A percentile compares a stretch with the other conserved stretches of the same genome.
Conservation (phyloP, 805 yeast genomes). For the Spathaspora boniae region DNA sequence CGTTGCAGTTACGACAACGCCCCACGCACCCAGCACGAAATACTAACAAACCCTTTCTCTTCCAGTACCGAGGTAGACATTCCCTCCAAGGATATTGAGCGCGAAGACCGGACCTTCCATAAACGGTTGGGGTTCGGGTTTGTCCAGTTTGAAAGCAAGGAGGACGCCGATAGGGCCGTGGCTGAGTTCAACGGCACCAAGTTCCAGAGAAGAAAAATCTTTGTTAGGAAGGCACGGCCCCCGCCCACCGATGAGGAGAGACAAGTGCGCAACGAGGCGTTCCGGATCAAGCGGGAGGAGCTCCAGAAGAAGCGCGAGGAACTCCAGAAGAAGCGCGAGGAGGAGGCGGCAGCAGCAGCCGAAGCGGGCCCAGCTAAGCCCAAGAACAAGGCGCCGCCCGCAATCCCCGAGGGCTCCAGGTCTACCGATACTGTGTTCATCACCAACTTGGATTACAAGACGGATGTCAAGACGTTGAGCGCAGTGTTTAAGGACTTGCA, state of each 20-base stretch:
- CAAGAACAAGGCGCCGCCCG: conserved; percentile 9
- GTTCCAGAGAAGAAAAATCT: conserved; percentile 46
- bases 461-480: conserved; percentile 43
- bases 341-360: conserved; percentile 6
- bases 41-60: conserved; percentile 16
- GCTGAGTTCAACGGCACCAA: conserved; percentile 38
- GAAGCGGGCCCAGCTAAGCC: no score
- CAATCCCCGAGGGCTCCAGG: conserved; percentile 46
- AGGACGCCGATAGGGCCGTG: conserved; percentile 44
- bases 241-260: conserved; percentile 46
- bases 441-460: conserved; percentile 54
- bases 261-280: conserved; percentile 32
- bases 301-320: conserved; percentile 18
- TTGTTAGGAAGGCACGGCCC: conserved; percentile 52
- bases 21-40: neutral
- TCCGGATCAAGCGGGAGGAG: conserved; percentile 22
- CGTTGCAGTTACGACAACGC: neutral
- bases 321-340: conserved; percentile 11
- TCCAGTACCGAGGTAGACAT: conserved; percentile 44
- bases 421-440: conserved; percentile 60
- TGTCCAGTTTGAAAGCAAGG: conserved; percentile 46
- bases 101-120: conserved; percentile 34
- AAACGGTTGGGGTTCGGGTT: conserved; percentile 58
- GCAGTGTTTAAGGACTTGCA: conserved; percentile 45
- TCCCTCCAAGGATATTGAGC: conserved; percentile 41